Evolutionary conservation across 2,329 filamentous ascomycete species (phyloP).

Genomic region (Arthrobotrys iridis): DNA sequence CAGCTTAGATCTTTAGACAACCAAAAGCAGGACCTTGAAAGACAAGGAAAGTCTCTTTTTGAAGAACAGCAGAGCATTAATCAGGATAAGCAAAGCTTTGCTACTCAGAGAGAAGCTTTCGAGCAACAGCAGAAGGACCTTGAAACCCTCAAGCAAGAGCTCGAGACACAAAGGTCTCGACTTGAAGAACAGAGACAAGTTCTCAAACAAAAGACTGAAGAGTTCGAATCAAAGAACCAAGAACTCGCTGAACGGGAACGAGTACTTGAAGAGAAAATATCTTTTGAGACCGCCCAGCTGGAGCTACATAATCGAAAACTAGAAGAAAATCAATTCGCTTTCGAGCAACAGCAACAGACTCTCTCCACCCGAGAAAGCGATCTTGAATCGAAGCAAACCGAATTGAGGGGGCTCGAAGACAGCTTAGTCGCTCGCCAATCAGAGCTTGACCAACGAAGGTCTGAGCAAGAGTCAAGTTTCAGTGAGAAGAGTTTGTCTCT

Average conservation of each 20-base stretch:
- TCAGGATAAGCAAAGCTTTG: background rate
- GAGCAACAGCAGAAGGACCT: constrained; percentile 16
- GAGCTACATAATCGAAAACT: constrained; percentile 1
- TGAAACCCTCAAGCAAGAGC: constrained; percentile 9
- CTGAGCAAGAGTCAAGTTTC: constrained; percentile 18
- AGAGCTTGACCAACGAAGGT: constrained; percentile 17
- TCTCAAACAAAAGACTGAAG: constrained; percentile 3
- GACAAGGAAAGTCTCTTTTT: background rate
- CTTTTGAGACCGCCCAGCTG: constrained; percentile 14
- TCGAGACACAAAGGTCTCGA: background rate
- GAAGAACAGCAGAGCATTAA: constrained; percentile 11
- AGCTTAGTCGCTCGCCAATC: background rate
- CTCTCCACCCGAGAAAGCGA: constrained; percentile 11
- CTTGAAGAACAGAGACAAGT: constrained; percentile 10
- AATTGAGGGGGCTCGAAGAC: constrained; percentile 15
- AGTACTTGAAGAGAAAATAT: constrained; percentile 20
- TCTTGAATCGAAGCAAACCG: constrained; percentile 14
- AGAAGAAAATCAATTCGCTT: background rate
- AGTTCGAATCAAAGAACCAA: constrained; percentile 7
- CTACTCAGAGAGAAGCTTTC: constrained; percentile 1
- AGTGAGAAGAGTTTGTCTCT: constrained; percentile 1
- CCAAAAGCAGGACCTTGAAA: constrained; percentile 15
- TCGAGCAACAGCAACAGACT: constrained; percentile 2
- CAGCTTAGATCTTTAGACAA: constrained; percentile 6
- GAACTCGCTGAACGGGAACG: constrained; percentile 16